Evolutionary conservation across 2,329 filamentous ascomycete genomes (phyloP), one percentile per base, ranked within the genome.

Genomic region (Aspergillus fructus): DNA sequence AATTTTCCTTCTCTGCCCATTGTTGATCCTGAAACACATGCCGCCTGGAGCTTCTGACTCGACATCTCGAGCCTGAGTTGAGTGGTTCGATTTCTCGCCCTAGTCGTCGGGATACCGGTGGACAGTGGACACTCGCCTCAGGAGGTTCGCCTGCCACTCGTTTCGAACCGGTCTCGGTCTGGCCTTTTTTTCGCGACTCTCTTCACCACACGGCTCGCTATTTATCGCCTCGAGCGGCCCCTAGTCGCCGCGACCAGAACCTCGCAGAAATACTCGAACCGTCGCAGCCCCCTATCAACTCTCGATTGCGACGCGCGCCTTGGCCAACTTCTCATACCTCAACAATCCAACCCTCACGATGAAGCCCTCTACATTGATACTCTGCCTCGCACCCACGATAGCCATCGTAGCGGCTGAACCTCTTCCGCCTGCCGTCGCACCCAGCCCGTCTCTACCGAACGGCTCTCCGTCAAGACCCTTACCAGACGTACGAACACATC

Each of bases 391-490:
- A 11, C 66, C 65, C 3, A 61, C 66, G 37, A 60, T 59, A 55
- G 66, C 66, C 17, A 52, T 64, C 21, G 63, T 59, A n/a, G 50
- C 58, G 21, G 50, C 59, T 34, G 66, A 67, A 13, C 71, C 71
- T 55, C 53, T 66, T 4, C 64, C 64, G 12, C 66, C 68, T 6
- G 65, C 71, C 21, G 72, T 70, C 19, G 59, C 59, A 17, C 59
- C 59, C 17, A 62, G 55, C 23, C 58, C 60, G 17, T 62, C 65
- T 12, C 19, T 64, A 37, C 57, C 64, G 27, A 60, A 65, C 34
- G 56, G 52, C 47, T 59, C 56, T 13, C 61, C 65, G 13, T 56
- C 60, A 17, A 52, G 52, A 33, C 58, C 62, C 15, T 47, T 64
- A 47, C 58, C 61, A 8, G 56, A 59, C 30, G 41, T 59, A 4